phyloP scores from a whole-genome alignment of 129 eudicot genomes.

The carrot (Daucus carota) region DNA sequence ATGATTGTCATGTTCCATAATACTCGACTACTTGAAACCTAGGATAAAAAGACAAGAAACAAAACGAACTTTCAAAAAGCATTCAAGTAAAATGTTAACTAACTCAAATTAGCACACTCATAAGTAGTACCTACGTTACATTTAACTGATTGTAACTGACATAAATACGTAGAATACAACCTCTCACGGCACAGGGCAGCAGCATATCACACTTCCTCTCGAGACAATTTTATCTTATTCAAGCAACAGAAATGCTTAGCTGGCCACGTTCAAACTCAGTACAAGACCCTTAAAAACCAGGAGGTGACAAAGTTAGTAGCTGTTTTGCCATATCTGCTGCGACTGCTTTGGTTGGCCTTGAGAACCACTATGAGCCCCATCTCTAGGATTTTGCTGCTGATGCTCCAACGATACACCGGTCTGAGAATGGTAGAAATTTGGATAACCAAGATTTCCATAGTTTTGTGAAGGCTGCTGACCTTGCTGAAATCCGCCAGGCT shows the following conservation, averaged over 20 bases:
- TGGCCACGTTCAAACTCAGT: slow-evolving; percentile 57
- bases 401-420: slow-evolving; percentile 60
- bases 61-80: background rate
- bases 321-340: slow-evolving; percentile 80
- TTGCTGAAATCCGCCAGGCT: slow-evolving; percentile 73
- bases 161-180: slow-evolving; percentile 54
- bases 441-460: slow-evolving; percentile 61
- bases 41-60: background rate
- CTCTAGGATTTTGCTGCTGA: slow-evolving; percentile 71
- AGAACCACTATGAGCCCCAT: slow-evolving; percentile 50
- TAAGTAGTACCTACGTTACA: slow-evolving; percentile 30
- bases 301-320: slow-evolving; percentile 51
- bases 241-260: slow-evolving; percentile 10
- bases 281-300: slow-evolving; percentile 70
- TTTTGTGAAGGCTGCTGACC: slow-evolving; percentile 56
- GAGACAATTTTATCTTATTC: background rate
- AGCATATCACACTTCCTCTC: slow-evolving; percentile 27
- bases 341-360: slow-evolving; percentile 77
- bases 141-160: slow-evolving; percentile 36
- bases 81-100: slow-evolving; percentile 8
- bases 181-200: slow-evolving; percentile 37
- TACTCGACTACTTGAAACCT: background rate
- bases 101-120: slow-evolving; percentile 16
- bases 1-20: background rate
- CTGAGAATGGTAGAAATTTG: slow-evolving; percentile 72